Conservation (phyloP, 2,329 filamentous ascomycete genomes). For the Nemania serpens region DNA sequence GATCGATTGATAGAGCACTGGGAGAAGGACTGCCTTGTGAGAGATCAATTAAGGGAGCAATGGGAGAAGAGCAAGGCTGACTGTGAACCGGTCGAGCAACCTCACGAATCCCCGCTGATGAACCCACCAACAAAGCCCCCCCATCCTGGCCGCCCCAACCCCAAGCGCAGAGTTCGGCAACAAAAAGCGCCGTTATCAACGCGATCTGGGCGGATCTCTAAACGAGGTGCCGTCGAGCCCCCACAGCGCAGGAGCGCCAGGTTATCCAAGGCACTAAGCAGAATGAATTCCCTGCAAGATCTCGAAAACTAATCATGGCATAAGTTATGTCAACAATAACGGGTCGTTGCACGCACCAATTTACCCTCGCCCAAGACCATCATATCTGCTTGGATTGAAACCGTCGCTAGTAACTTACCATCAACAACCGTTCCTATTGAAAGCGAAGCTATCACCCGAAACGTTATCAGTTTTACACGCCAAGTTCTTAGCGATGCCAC, state of each 20-base stretch:
- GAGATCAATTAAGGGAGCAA: not conserved
- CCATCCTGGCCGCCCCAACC: not conserved
- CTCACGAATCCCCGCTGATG: not conserved
- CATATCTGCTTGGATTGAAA: too few relatives aligned
- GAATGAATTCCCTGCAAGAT: too few relatives aligned
- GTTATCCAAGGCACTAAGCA: not conserved
- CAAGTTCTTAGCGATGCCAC: too few relatives aligned
- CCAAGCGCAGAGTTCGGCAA: not conserved
- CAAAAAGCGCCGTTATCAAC: not conserved
- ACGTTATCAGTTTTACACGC: too few relatives aligned
- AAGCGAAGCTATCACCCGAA: too few relatives aligned
- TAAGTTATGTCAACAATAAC: too few relatives aligned
- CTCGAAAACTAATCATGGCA: too few relatives aligned
- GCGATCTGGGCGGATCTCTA: not conserved
- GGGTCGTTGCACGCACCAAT: too few relatives aligned
- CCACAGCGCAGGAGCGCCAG: not conserved
- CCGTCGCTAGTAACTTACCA: too few relatives aligned
- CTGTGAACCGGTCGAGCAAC: not conserved
- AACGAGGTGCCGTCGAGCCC: not conserved
- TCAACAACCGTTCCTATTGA: too few relatives aligned
- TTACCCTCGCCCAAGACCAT: too few relatives aligned
- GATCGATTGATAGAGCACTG: not conserved
- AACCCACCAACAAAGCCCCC: not conserved
- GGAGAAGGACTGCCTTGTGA: too few relatives aligned
- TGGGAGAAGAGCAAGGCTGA: not conserved